Base-by-base conservation (phyloP, 192 early-diverging fungal species). In the Podila epigama region DNA sequence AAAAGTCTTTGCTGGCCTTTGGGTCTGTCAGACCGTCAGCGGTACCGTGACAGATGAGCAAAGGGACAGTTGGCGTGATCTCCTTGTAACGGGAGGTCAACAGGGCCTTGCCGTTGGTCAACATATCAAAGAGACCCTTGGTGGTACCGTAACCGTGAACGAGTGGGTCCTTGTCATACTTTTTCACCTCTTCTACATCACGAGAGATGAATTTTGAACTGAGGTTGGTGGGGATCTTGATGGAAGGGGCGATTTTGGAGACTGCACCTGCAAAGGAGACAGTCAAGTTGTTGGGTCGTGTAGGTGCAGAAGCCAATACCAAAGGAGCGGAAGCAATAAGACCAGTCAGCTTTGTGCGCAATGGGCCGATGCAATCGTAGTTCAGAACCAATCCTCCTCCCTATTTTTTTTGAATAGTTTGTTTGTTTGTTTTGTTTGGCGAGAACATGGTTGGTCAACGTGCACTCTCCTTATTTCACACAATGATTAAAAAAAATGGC, bases 381-480 rank as follows among this genome's bases (percentile, higher is more conserved):
- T 89, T 86, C 40, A 89, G 79, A 13, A 88, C 84, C 25, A 88
- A 63, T 35, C 80, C 84, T 48, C 88, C 90, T 55, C 79, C 80
- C 79, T 86, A 62, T 44, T 35, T 20, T 22, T 35, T 42, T 48
- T 33, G 1, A 44, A 44, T 12, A 5, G 29, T n/a, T 5, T 35
- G 32, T 4, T 28, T 1, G 8, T 9, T 13, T n/a, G 2, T 51
- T 53, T 15, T 53, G 51, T 29, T 22, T 22, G 51, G 51, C 0
- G 9, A 29, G 31, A 29, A 56, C 11, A 55, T 33, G 54, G 28
- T n/a, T 31, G 29, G 7, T 36, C 15, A 60, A 29, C 7, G 13
- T 41, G 41, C 33, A 28, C n/a, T 36, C 27, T 11, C 8, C 32
- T 11, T 11, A 20, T 28, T 36, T 20, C 5, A 57, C 35, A n/a